Evolutionary conservation across 345 rosid genomes (phyloP), one percentile per base, ranked within the genome.

Genomic region (Eucalyptus curtisii): DNA sequence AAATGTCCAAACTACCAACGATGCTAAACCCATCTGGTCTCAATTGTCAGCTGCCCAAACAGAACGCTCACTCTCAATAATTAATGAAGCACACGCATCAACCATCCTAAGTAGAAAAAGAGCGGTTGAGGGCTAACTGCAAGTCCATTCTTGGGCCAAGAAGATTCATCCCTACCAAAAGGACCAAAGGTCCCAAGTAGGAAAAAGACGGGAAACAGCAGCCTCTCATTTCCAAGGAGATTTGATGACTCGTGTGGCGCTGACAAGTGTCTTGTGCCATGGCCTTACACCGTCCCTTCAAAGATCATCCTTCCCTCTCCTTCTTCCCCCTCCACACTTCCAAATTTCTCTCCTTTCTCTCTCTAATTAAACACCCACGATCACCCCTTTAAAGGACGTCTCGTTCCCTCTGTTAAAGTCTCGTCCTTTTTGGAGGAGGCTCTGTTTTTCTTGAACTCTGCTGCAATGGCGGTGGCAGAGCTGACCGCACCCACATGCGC

Each of bases 381-480:
- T 76, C 82, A 20, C 27, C 47, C 47, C 22, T 37, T 76, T 55
- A 31, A 10, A 37, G 45, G 82, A 20, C 14, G 42, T 37, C 47
- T 25, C 13, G 61, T 55, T 66, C 49, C 66, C 86, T 71, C 86
- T n/a, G 37, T 61, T 4, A 2, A 25, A 44, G 49, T 84, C 40
- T 16, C 81, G 22, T 45, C 76, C 16, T 13, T 44, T 64, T 6
- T 76, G 24, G 84, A 19, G 84, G 1, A 49, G 59, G 45, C 66
- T 87, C 64, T 49, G 45, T 33, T 33, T 22, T 48, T n/a, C 30
- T 84, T 30, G 37, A 22, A 49, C 86, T 49, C 90, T 86, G 92
- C 91, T 90, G 88, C 91, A 76, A 96, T 96, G 99, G 95, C 95
- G 57, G 93, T 94, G 93, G 94, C 97, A 81, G 98, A 95, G 93